phyloP scores from a whole-genome alignment of 73 alveolate species.

The Blepharisma stoltei region DNA sequence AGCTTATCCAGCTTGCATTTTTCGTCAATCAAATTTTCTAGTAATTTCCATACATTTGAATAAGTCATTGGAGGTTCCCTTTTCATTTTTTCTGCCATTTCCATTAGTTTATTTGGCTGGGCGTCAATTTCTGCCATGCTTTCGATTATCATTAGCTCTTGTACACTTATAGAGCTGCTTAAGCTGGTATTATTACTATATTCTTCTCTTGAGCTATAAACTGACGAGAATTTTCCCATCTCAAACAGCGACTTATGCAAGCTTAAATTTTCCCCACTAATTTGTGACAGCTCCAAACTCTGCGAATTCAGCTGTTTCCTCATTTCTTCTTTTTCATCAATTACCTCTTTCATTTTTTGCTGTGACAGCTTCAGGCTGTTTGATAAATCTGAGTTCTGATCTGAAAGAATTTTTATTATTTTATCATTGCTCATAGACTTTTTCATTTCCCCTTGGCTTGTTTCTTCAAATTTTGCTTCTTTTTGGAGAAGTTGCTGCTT shows the following conservation, averaged over 20 bases:
- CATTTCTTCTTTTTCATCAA: not conserved
- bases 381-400: not conserved
- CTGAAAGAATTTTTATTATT: not conserved
- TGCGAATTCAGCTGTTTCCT: not conserved
- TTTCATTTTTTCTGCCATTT: not conserved
- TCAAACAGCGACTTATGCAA: not conserved
- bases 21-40: not conserved
- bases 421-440: not conserved
- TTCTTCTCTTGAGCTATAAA: not conserved
- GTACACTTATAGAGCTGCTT: not conserved
- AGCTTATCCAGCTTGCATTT: not conserved
- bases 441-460: not conserved
- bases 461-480: not conserved
- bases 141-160: not conserved
- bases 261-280: not conserved
- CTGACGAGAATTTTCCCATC: not conserved
- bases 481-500: not conserved
- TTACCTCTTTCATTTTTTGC: not conserved
- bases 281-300: not conserved
- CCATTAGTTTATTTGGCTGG: not conserved
- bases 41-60: slow-evolving; percentile 3
- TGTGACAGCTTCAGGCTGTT: not conserved
- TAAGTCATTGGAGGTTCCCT: slow-evolving; percentile 20
- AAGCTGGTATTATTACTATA: not conserved
- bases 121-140: not conserved